These are phyloP conservation scores for Xylaria bambusicola DNA, from an alignment of 495 filamentous ascomycete genomes.

Conservation along the genomic window DNA sequence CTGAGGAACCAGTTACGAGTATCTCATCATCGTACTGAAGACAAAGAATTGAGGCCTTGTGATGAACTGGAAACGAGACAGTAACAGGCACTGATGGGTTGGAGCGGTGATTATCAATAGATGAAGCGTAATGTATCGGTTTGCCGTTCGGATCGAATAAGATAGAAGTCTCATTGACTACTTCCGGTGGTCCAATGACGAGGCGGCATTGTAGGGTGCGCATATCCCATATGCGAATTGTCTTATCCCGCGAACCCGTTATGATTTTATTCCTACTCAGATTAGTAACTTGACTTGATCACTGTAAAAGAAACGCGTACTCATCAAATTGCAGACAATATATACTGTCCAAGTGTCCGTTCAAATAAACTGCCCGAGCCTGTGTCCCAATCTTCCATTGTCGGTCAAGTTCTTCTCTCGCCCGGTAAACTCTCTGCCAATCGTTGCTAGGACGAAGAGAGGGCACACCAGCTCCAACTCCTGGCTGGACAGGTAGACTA, in stretches of 20 bases:
- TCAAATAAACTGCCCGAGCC: constrained; percentile 80
- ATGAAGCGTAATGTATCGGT: constrained; percentile 49
- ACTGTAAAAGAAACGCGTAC: constrained; percentile 48
- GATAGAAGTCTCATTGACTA: constrained; percentile 45
- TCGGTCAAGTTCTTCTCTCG: constrained; percentile 69
- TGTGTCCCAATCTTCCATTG: constrained; percentile 74
- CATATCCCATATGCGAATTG: constrained; percentile 94
- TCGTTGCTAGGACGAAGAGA: constrained; percentile 55
- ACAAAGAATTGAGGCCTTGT: constrained; percentile 90
- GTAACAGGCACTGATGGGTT: constrained; percentile 48
- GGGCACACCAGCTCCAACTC: constrained; percentile 50
- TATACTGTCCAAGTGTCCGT: constrained; percentile 91
- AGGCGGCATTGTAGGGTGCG: constrained; percentile 77
- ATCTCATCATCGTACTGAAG: constrained; percentile 91
- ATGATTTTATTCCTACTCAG: constrained; percentile 79
- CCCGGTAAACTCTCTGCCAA: constrained; percentile 85
- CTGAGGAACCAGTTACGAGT: constrained; percentile 92
- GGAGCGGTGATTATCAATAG: constrained; percentile 44
- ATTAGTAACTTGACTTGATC: constrained; percentile 25
- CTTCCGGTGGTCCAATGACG: constrained; percentile 66
- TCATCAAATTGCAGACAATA: constrained; percentile 99
- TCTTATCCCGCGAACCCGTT: constrained; percentile 92
- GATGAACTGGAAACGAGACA: constrained; percentile 57
- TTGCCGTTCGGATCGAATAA: constrained; percentile 46
- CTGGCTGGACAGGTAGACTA: constrained; percentile 44